Conservation (phyloP, 2,329 filamentous ascomycete genomes). For the Hymenoscyphus infarciens region DNA sequence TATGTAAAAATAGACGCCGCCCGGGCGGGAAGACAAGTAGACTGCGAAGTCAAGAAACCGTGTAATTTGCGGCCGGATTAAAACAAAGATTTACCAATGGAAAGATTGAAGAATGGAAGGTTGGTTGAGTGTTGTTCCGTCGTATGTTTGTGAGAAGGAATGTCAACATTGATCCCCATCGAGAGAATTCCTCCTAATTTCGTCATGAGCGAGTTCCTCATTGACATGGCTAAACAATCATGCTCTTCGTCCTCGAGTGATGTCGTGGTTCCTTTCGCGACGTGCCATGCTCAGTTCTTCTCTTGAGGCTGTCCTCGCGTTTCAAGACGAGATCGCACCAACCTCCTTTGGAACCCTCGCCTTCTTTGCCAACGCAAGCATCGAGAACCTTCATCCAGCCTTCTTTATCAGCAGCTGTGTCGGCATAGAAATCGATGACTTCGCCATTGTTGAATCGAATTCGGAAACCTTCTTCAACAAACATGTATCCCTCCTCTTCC, state of each 20-base stretch:
- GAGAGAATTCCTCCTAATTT: constrained; percentile 2
- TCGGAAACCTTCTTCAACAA: constrained; percentile 97
- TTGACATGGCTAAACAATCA: constrained; percentile 21
- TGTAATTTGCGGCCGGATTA: constrained; percentile 11
- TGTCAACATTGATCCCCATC: constrained; percentile 5
- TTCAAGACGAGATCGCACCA: constrained; percentile 68
- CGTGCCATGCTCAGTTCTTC: constrained; percentile 24
- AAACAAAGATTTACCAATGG: constrained; percentile 6
- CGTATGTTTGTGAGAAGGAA: constrained; percentile 7
- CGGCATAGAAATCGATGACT: constrained; percentile 82
- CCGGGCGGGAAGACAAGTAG: constrained; percentile 8
- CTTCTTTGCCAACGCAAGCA: constrained; percentile 50
- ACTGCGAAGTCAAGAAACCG: constrained; percentile 9
- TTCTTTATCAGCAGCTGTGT: constrained; percentile 82
- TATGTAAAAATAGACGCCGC: constrained; percentile 5
- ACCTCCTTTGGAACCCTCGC: constrained; percentile 51
- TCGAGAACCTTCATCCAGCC: constrained; percentile 94
- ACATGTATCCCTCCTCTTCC: constrained; percentile 99
- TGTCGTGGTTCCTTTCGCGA: constrained; percentile 22
- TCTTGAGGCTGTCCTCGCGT: constrained; percentile 45
- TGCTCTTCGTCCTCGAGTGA: constrained; percentile 34
- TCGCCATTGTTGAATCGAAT: constrained; percentile 98
- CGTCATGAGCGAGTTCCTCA: constrained; percentile 5
- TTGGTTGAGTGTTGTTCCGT: background rate
- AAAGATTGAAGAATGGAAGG: constrained; percentile 12